Percentiles rank a stretch among this genome's conserved stretches.
phyloP scores from a whole-genome alignment of 768 basidiomycete species.

The Mycena haematopus region DNA sequence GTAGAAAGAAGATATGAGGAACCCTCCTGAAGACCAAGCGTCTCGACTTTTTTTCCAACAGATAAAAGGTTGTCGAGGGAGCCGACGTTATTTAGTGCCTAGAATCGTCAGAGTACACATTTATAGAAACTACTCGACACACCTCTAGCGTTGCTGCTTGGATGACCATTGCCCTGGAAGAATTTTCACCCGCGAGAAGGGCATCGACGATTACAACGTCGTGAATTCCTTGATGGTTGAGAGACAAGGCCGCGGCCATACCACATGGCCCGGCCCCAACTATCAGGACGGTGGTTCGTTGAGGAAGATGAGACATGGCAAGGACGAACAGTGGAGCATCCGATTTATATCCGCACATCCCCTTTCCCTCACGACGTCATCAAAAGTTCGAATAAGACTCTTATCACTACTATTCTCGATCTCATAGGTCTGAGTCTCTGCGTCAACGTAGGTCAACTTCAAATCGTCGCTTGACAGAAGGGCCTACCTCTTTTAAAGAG shows the following conservation, averaged over 20 bases:
- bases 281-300: constrained; percentile 6
- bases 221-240: constrained; percentile 4
- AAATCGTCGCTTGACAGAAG: too few relatives aligned
- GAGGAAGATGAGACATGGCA: constrained; percentile 5
- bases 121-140: background rate
- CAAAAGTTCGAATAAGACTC: too few relatives aligned
- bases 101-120: background rate
- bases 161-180: constrained; percentile 45
- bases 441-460: too few relatives aligned
- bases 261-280: constrained; percentile 15
- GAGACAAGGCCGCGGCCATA: constrained; percentile 16
- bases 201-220: constrained; percentile 43
- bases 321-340: too few relatives aligned
- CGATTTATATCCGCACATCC: too few relatives aligned
- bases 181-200: constrained; percentile 35
- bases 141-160: constrained; percentile 55
- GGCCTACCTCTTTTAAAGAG: too few relatives aligned
- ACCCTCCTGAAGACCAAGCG: constrained; percentile 39
- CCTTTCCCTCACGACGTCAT: too few relatives aligned
- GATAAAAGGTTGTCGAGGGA: constrained; percentile 46
- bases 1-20: constrained; percentile 35
- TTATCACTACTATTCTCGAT: too few relatives aligned
- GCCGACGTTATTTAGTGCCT: constrained; percentile 37
- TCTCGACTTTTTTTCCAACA: constrained; percentile 41
- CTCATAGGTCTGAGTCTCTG: too few relatives aligned